Percentiles rank a stretch among this genome's conserved stretches.
These are phyloP conservation scores for Diutina pseudorugosa DNA, from an alignment of 1,139 yeast species.

Conservation along the genomic window DNA sequence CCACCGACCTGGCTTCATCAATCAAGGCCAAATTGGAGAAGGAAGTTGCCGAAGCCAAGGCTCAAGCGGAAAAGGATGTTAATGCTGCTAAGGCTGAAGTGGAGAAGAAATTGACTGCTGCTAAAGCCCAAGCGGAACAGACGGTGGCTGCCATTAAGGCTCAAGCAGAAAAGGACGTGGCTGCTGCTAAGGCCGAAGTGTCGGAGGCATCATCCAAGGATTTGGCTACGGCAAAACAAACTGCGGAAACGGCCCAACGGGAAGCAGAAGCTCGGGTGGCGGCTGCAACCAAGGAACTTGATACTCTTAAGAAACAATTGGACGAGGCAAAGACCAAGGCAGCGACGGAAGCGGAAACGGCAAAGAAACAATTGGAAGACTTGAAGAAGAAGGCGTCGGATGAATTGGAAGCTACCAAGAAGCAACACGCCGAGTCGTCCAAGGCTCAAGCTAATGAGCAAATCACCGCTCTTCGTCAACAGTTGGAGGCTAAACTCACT, in stretches of 20 bases:
- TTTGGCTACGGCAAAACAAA: background rate
- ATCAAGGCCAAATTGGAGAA: background rate
- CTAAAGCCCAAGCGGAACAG: background rate
- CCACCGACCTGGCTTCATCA: background rate
- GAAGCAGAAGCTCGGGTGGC: background rate
- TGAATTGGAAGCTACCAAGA: background rate
- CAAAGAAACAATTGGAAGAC: background rate
- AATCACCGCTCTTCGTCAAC: background rate
- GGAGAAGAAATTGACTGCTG: background rate
- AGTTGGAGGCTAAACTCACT: background rate
- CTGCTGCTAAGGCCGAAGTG: background rate
- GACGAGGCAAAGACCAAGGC: background rate
- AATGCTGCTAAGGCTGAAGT: background rate
- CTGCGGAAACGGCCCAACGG: background rate
- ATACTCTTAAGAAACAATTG: background rate
- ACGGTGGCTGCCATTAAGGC: background rate
- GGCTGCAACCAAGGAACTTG: background rate
- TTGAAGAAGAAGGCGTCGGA: background rate
- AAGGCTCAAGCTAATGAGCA: background rate
- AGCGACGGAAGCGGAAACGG: background rate
- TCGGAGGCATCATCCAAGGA: background rate
- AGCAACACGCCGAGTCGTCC: background rate
- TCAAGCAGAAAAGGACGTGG: background rate
- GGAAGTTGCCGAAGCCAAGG: background rate
- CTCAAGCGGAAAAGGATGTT: background rate